Evolutionary conservation across 306 rosid species (phyloP).

Genomic region (Cucurbita moschata): DNA sequence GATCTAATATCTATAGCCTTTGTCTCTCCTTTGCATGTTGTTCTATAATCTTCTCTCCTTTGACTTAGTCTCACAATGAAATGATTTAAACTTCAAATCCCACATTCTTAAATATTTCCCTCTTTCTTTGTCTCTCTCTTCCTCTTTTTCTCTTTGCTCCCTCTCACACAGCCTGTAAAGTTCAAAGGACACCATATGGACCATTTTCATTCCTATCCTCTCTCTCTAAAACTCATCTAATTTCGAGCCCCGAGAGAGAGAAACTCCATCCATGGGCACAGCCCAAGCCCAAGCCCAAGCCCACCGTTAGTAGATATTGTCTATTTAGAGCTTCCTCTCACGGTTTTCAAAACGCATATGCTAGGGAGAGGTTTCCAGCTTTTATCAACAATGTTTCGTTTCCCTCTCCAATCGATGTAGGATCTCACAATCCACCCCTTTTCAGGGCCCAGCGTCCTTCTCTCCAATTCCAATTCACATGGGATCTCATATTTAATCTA

Average conservation of each 20-base stretch:
- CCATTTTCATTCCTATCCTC: constrained; percentile 13
- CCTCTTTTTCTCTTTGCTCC: constrained; percentile 8
- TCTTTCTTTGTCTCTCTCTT: not conserved
- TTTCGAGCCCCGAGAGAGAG: not conserved
- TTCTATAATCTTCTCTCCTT: not conserved
- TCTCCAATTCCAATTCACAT: no score
- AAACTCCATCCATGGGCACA: not conserved
- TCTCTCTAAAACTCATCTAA: constrained; percentile 9
- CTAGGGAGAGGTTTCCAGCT: no score
- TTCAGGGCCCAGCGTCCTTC: no score
- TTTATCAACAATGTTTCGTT: no score
- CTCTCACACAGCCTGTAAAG: constrained; percentile 67
- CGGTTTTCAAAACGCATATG: no score
- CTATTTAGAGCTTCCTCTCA: no score
- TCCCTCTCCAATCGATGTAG: no score
- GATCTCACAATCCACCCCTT: no score
- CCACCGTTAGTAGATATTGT: no score
- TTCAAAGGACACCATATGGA: constrained; percentile 35
- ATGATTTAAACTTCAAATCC: constrained; percentile 9
- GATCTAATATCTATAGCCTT: no score
- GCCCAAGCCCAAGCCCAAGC: no score
- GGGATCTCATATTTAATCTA: no score
- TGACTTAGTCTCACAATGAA: not conserved
- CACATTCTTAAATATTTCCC: constrained; percentile 1
- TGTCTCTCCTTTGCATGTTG: not conserved